Base-by-base conservation (phyloP, 805 yeast genomes). In the Pichia eremophila region DNA sequence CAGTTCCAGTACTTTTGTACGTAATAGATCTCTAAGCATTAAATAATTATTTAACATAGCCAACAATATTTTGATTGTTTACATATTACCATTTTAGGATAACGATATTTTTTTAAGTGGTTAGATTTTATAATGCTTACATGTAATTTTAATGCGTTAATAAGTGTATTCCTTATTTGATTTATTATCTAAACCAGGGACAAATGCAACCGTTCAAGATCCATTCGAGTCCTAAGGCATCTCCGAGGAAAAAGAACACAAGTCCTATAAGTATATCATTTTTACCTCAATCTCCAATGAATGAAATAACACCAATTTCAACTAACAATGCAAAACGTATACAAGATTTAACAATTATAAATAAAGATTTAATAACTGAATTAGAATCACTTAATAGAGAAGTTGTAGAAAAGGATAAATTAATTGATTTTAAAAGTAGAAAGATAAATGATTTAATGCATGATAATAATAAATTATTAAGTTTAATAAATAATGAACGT, bases 351-450 rank as follows among this genome's bases (percentile, higher is more conserved):
- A 47, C 60, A 36, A 54, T 64, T 12, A 53, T 57, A 11, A 59
- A 60, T 18, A 64, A 65, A 42, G 59, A 60, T 22, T 51, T 64
- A 4, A 52, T 57, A 14, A 57, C 58, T n/a, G 72, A 69, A 39
- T 59, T 61, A 46, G 72, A 69, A 47, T 56, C 61, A 42, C 51
- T 67, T 12, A 70, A 68, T 44, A 41, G 52, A 36, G 73, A 68
- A 35, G 41, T 71, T 7, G 44, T 51, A 27, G 19, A 46, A 11
- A 65, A 62, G 44, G 67, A 65, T 41, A 54, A 54, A 41, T 60
- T 59, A 27, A 32, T 63, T 10, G 53, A 59, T 19, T 22, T 44
- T 11, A 59, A 59, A 39, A 51, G 57, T 3, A 52, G 47, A 14
- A 51, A 58, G 44, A 56, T 67, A 10, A 57, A 59, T 45, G 65